phyloP scores from a whole-genome alignment of 306 rosid genomes.

The Casuarina glauca region DNA sequence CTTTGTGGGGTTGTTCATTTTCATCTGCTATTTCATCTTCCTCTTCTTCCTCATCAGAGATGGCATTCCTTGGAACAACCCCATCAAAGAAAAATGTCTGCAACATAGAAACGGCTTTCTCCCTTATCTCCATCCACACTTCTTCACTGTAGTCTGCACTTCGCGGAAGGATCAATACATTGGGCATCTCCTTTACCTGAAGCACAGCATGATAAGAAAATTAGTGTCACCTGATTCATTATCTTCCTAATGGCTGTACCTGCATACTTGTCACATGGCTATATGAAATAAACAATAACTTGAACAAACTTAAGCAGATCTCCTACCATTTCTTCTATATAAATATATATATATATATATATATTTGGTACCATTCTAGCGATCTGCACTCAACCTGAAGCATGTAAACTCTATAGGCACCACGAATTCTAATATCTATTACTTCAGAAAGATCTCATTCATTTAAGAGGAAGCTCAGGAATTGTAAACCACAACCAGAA shows the following conservation, averaged over 20 bases:
- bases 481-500: background rate
- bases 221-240: conserved; percentile 15
- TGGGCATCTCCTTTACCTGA: conserved; percentile 99
- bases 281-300: conserved; percentile 4
- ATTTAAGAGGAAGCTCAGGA: background rate
- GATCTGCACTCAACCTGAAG: background rate
- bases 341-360: background rate
- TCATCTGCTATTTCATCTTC: conserved; percentile 65
- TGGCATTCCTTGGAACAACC: conserved; percentile 65
- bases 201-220: conserved; percentile 28
- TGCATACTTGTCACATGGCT: background rate
- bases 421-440: background rate
- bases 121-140: conserved; percentile 99
- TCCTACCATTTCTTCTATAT: background rate
- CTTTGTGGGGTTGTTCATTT: conserved; percentile 60
- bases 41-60: conserved; percentile 75
- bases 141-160: conserved; percentile 99
- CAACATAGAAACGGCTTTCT: conserved; percentile 82
- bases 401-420: background rate
- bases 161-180: conserved; percentile 95
- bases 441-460: background rate
- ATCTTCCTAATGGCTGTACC: background rate
- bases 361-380: background rate
- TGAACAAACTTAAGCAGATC: background rate
- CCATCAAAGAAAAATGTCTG: conserved; percentile 87